phyloP scores from a whole-genome alignment of 2,329 filamentous ascomycete species.

The Tolypocladium inflatum region DNA sequence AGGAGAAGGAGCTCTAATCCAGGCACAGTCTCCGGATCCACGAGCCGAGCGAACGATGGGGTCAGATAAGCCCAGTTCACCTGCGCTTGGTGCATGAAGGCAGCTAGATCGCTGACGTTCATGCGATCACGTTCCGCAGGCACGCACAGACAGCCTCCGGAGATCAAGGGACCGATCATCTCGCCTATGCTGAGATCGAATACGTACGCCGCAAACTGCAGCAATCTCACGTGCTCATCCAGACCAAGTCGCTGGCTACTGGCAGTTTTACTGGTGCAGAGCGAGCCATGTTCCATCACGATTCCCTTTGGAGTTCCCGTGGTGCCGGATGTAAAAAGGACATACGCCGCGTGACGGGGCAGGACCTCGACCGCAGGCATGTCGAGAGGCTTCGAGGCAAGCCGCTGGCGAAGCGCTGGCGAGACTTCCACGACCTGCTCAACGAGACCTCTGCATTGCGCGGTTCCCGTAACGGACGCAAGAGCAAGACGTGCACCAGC shows the following conservation, averaged over 20 bases:
- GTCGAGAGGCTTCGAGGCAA: too few relatives aligned
- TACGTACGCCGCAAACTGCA: conserved; percentile 5
- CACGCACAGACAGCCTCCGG: conserved; percentile 4
- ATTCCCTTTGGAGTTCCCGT: conserved; percentile 10
- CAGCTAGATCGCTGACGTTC: not conserved
- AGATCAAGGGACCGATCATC: conserved; percentile 1
- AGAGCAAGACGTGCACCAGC: not conserved
- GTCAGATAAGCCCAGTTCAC: conserved; percentile 3
- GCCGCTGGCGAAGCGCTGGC: too few relatives aligned
- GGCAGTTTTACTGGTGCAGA: not conserved
- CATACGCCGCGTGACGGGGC: not conserved
- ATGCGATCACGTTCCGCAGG: conserved; percentile 2
- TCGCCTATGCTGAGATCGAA: conserved; percentile 5
- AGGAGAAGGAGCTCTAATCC: conserved; percentile 2
- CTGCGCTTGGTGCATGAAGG: conserved; percentile 1
- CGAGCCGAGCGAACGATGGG: conserved; percentile 1
- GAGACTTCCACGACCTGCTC: too few relatives aligned
- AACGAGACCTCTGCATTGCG: too few relatives aligned
- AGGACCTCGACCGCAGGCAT: not conserved
- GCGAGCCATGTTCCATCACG: conserved; percentile 5
- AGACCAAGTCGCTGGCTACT: not conserved
- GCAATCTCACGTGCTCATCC: not conserved
- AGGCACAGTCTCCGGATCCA: conserved; percentile 2
- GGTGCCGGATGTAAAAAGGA: conserved; percentile 8
- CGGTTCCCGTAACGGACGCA: not conserved